Evolutionary conservation across 331 rosid genomes (phyloP), one percentile per base, ranked within the genome.

Genomic region (Quercus lobata): DNA sequence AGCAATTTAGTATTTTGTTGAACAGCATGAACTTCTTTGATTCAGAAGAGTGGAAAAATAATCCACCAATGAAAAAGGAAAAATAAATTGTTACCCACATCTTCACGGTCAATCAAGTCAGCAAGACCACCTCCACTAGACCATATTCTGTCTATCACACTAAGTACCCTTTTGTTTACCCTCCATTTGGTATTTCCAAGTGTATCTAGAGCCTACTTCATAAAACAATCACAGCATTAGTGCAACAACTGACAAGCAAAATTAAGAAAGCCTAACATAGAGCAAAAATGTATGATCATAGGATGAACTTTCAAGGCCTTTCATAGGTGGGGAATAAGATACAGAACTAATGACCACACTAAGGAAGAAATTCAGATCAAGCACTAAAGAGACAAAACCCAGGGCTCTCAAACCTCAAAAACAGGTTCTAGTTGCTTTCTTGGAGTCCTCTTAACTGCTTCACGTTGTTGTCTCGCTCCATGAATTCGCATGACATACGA

Each of bases 131-230:
- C 98, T 76, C 97, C 98, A 70, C 87, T 80, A 76, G 98, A 94
- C 98, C 98, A 94, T 83, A 94, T 84, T 69, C 93, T 90, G 85
- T 94, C 97, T 60, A 94, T 77, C 79, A 92, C 97, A 53, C 86
- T 29, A 17, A 94, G 97, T 5, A 92, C 86, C 86, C 91, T 85
- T 81, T 79, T 89, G 86, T 92, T 92, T 54, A 94, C 86, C 86
- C 92, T 89, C 98, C 98, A 92, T 86, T 88, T 91, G 78, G 97
- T 94, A 80, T 46, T 82, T 71, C 98, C 97, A 84, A 94, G 97
- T 32, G 97, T 87, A 82, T 94, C 79, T 69, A 94, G 91, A 54
- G 98, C 97, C 98, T 94, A 78, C 32, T 7, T 53, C 75, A 80
- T 65, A 63, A 24, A 76, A 84, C 30, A 71, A 46, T 60, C n/a